Evolutionary conservation across 129 eudicot species (phyloP).

Genomic region (Mikania micrantha): DNA sequence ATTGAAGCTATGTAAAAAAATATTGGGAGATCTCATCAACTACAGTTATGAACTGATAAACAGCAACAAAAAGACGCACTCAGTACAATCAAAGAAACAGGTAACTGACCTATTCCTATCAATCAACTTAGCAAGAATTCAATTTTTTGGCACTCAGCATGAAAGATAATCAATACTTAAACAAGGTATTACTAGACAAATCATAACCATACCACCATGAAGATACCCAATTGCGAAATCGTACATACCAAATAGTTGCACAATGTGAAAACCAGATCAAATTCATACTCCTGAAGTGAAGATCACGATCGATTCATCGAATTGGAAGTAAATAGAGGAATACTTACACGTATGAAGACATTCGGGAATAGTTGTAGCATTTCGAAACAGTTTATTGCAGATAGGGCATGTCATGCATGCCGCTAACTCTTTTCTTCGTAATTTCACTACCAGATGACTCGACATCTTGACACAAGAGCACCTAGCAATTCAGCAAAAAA

Average conservation of each 20-base stretch:
- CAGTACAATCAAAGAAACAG: conserved; percentile 22
- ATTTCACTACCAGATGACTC: conserved; percentile 48
- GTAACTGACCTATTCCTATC: background rate
- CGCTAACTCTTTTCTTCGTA: conserved; percentile 44
- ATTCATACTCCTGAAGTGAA: background rate
- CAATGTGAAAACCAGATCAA: conserved; percentile 17
- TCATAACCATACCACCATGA: conserved; percentile 9
- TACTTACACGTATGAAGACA: conserved; percentile 90
- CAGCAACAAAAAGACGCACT: conserved; percentile 1
- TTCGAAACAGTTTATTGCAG: conserved; percentile 65
- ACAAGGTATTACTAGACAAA: background rate
- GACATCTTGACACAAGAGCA: conserved; percentile 41
- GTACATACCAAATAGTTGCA: conserved; percentile 8
- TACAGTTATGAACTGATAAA: conserved; percentile 10
- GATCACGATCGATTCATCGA: background rate
- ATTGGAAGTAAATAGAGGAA: background rate
- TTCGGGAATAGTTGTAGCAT: conserved; percentile 84
- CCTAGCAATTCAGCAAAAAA: conserved; percentile 2
- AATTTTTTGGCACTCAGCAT: background rate
- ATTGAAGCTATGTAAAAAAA: background rate
- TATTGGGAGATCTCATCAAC: background rate
- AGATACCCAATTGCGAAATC: conserved; percentile 13
- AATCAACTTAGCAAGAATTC: conserved; percentile 8
- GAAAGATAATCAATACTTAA: background rate
- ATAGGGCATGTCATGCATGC: conserved; percentile 99